Evolutionary conservation across 2,329 filamentous ascomycete species (phyloP), one percentile per base, ranked within the genome.

Genomic region (Colletotrichum musicola): DNA sequence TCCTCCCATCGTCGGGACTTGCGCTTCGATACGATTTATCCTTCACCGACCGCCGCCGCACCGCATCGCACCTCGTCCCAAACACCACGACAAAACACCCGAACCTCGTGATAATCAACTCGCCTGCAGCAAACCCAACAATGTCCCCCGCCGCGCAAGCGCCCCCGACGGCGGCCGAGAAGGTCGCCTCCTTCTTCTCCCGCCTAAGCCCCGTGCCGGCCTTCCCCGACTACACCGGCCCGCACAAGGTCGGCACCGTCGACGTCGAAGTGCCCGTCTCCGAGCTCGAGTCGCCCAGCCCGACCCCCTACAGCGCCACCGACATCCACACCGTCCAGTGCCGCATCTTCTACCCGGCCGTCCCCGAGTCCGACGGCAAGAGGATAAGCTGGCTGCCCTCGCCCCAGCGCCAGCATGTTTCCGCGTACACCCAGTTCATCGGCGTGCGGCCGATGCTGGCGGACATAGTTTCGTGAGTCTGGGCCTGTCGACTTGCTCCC

Each of bases 271-370:
- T 97, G 16, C 92, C 93, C 50, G 84, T 92, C 10, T 83, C 85
- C 30, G 85, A 89, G 55, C 81, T 91, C 6, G 77, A 84, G 2
- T 82, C 86, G 1, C 88, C 90, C 0, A 83, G 86, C 22, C 81
- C 85, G 4, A 78, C 83, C 7, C 87, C 88, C 6, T 81, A 84
- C 7, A 84, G 86, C 57, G 85, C 88, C 5, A 79, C 80, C 63
- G 83, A 84, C 51, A 89, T 95, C 53, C 83, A 89, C 20, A 97
- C 94, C 1, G 84, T 97, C 27, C 90, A 92, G 64, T 96, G 93
- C 78, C 89, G 94, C 71, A 85, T 97, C 66, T 97, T 93, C 81
- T 97, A 97, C 77, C 94, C 94, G 1, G 90, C 91, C 22, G 81
- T 82, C 1, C 76, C 83, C 4, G 82, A 83, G 18, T 82, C 86